Base-by-base conservation (phyloP, 129 eudicot species). In the Erigeron canadensis region DNA sequence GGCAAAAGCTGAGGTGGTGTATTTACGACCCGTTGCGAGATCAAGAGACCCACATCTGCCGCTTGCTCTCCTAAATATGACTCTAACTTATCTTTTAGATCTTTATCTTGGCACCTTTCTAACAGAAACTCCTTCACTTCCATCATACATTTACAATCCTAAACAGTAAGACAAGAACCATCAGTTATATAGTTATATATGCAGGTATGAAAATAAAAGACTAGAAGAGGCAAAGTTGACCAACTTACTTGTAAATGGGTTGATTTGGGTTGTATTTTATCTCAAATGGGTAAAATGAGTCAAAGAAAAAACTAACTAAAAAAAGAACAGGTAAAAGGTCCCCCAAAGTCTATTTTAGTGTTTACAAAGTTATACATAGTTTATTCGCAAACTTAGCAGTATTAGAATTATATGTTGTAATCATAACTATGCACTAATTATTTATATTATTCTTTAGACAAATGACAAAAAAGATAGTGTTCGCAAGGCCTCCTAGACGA, bases 1-100 rank as follows among this genome's bases (percentile, higher is more conserved):
- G 99, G 99, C 74, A 95, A 77, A 57, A 95, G 96, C 85, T 88
- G 97, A 47, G 97, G 97, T 64, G 97, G 99, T 42, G 88, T 85
- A 88, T 95, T 95, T n/a, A 83, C 89, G 15, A 95, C 88, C 44
- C 86, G 86, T 80, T 84, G 99, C 10, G 99, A 95, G 67, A 90
- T 84, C 79, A 90, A 18, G 55, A 95, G 85, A 56, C 99, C 99
- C n/a, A 95, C 89, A 74, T 84, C 81, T 2, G 51, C 71, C 2
- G 94, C 85, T 62, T 78, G 73, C 73, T 88, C 88, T 58, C 71
- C 94, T 66, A 95, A 37, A 63, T 82, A 63, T 48, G 80, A 74
- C 40, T 67, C 73, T 73, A 90, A 70, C 21, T 79, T 76, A 47
- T 56, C 77, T 22, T 67, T 56, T 55, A 62, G 72, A 56, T 67